Base-by-base conservation (phyloP, 2,329 filamentous ascomycete genomes). In the Tolypocladium tundrense region DNA sequence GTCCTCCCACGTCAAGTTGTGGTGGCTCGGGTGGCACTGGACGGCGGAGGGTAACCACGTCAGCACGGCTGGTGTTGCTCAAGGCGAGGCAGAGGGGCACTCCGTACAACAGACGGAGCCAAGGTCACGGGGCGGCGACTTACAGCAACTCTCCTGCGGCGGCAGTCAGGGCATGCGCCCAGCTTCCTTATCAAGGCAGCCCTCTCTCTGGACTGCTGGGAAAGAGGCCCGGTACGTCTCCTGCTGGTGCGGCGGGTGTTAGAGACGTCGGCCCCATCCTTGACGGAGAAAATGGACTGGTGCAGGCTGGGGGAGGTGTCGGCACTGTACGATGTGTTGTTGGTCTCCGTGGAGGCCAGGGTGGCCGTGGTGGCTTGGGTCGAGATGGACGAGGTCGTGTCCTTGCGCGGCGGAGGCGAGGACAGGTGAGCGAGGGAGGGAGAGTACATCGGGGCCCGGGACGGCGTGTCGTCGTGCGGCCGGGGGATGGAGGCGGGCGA, bases 1-100 rank as follows among this genome's bases (percentile, higher is more conserved):
- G 60, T 84, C 80, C 66, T 83, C 80, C 81, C 81, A 85, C 13
- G 79, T 82, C 79, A 83, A 80, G 62, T 79, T 79, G 62, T 83
- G 81, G 66, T 85, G 82, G 62, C 76, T 80, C 16, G 82, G 81
- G 63, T 84, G 79, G 66, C 82, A 85, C 81, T 82, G 73, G 35
- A 57, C 24, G 21, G 58, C 19, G 37, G 54, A 45, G 24, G 57
- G 55, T 21, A 48, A 58, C 40, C 40, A 35, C 39, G 59, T 54
- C 42, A 57, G 55, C 33, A 37, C 21, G 27, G 1, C 21, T 13
- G 9, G 10, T 8, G 27, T 51, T 13, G 48, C 19, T 31, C 48
- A 16, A 21, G 16, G 27, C n/a, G 24, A 59, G 56, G 27, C 31
- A 42, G 43, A 58, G 57, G 54, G 43, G 57, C 42, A 16, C 1